Evolutionary conservation across 257 asterid genomes (phyloP).

Genomic region (Solanum phureja): DNA sequence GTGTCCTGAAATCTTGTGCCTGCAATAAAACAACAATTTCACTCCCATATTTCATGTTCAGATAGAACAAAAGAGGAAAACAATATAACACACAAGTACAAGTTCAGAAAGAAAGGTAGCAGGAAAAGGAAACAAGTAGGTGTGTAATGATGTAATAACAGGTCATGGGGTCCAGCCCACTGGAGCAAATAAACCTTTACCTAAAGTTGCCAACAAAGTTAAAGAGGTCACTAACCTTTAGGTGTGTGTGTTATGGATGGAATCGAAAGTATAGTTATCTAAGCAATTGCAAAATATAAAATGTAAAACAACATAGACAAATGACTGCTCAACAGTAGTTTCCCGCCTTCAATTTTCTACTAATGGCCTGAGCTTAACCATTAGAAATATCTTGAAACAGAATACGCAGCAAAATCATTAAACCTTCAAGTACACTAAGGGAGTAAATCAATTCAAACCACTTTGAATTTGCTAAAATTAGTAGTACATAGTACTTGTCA

Average conservation of each 20-base stretch:
- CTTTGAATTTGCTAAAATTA: not conserved
- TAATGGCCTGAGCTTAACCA: not conserved
- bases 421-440: not conserved
- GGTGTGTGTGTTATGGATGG: not conserved
- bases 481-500: not conserved
- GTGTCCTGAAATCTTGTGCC: slow-evolving; percentile 98
- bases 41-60: not conserved
- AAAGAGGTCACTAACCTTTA: not conserved
- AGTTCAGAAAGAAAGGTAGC: not conserved
- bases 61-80: not conserved
- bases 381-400: not conserved
- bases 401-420: not conserved
- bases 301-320: not conserved
- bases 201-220: not conserved
- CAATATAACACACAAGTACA: not conserved
- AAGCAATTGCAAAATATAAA: not conserved
- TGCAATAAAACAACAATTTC: slow-evolving; percentile 8
- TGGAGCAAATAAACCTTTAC: not conserved
- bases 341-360: not conserved
- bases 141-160: not conserved
- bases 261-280: not conserved
- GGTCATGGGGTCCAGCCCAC: not conserved
- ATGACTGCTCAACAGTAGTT: not conserved
- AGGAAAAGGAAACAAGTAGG: not conserved
- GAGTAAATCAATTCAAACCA: not conserved